Evolutionary conservation across 2,329 filamentous ascomycete species (phyloP).

Genomic region (Endoconidiophora polonica): DNA sequence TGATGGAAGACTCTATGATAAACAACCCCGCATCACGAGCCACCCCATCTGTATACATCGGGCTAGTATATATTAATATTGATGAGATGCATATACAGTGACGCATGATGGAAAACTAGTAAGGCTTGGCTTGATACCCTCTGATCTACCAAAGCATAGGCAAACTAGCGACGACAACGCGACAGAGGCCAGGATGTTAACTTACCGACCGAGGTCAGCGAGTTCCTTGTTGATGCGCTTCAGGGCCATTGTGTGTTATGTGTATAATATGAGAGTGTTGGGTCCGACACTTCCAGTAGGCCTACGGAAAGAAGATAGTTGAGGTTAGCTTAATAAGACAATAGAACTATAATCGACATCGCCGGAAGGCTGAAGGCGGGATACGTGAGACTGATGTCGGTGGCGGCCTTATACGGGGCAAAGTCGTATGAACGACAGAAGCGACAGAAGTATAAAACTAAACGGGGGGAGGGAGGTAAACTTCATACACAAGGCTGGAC

Average conservation of each 20-base stretch:
- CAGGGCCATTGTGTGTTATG: conserved; percentile 49
- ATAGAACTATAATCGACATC: neutral
- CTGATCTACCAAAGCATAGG: neutral
- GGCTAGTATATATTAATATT: too few relatives aligned
- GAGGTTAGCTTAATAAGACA: neutral
- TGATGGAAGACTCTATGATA: neutral
- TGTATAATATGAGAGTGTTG: conserved; percentile 1
- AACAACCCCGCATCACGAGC: too few relatives aligned
- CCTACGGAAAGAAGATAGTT: neutral
- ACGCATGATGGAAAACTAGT: too few relatives aligned
- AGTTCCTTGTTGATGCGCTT: conserved; percentile 95
- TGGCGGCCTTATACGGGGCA: neutral
- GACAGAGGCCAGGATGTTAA: neutral
- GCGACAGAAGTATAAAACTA: neutral
- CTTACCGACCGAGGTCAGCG: conserved; percentile 75
- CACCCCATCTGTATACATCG: too few relatives aligned
- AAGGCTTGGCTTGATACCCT: too few relatives aligned
- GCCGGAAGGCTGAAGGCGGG: neutral
- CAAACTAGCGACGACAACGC: neutral
- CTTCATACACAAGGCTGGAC: neutral
- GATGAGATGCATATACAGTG: too few relatives aligned
- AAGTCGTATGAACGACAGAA: neutral
- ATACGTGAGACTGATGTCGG: too few relatives aligned
- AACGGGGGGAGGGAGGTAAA: neutral
- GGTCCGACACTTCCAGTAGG: conserved; percentile 1